A percentile compares a stretch with the other conserved stretches of the same genome.
Conservation (phyloP, 225 moss, liverwort and hornwort genomes). For the Lunularia cruciata region DNA sequence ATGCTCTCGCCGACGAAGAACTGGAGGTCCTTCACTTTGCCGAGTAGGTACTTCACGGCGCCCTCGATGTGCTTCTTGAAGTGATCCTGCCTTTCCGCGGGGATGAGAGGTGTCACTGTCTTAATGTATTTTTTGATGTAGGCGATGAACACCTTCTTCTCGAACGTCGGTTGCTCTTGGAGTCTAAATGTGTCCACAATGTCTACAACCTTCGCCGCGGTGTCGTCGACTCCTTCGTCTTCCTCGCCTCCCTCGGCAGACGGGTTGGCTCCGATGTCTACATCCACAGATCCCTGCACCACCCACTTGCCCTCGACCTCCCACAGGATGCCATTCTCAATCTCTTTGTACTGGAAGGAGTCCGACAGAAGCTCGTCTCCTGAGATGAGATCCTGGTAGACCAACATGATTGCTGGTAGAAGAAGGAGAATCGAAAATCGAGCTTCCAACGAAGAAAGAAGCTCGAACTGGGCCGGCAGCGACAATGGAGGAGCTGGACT, state of each 20-base stretch:
- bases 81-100: conserved; percentile 46
- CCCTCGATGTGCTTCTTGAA: conserved; percentile 63
- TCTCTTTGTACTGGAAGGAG: conserved; percentile 57
- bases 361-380: conserved; percentile 95
- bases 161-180: conserved; percentile 86
- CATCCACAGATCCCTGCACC: conserved; percentile 47
- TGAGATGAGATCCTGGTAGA: conserved; percentile 39
- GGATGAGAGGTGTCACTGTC: conserved; percentile 50
- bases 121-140: conserved; percentile 81
- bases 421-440: background rate
- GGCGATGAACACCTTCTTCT: conserved; percentile 72
- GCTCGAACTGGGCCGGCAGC: background rate
- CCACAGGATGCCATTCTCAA: conserved; percentile 81
- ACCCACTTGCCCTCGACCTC: conserved; percentile 99
- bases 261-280: conserved; percentile 93
- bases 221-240: conserved; percentile 71
- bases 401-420: conserved; percentile 38
- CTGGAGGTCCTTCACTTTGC: conserved; percentile 70
- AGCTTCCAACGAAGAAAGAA: background rate
- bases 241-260: conserved; percentile 81
- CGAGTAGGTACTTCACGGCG: conserved; percentile 70
- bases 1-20: conserved; percentile 93
- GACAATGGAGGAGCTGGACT: background rate
- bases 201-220: conserved; percentile 71
- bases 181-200: conserved; percentile 87